A percentile compares a stretch with the other conserved stretches of the same genome.
These are phyloP conservation scores for Polyrhizophydium stewartii DNA, from an alignment of 371 early-diverging fungal genomes.

Conservation along the genomic window DNA sequence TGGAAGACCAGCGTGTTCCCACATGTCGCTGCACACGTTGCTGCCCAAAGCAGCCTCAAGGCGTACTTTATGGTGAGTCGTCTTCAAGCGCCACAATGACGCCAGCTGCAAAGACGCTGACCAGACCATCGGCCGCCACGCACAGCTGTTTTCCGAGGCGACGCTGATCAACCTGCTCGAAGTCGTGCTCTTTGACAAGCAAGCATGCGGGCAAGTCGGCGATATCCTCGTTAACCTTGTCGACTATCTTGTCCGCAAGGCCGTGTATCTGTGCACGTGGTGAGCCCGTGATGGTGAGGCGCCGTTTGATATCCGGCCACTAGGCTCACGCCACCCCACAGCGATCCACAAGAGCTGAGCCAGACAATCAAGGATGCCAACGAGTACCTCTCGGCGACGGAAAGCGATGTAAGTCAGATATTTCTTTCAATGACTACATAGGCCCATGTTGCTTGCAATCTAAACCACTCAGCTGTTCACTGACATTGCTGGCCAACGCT, in stretches of 20 bases:
- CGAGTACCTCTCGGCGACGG: background rate
- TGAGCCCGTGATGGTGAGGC: conserved; percentile 2
- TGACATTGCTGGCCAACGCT: background rate
- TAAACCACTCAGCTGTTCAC: background rate
- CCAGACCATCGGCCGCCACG: background rate
- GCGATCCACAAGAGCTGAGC: too few species aligned
- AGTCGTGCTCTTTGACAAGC: conserved; percentile 29
- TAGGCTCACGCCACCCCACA: background rate
- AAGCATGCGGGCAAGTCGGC: conserved; percentile 16
- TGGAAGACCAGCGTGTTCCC: conserved; percentile 42
- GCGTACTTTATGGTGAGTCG: conserved; percentile 33
- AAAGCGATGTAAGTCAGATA: background rate
- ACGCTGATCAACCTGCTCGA: conserved; percentile 45
- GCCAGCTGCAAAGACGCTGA: too few species aligned
- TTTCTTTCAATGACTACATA: too few species aligned
- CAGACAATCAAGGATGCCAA: background rate
- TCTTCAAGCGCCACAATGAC: too few species aligned
- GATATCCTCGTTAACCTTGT: conserved; percentile 35
- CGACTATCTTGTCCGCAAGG: conserved; percentile 32
- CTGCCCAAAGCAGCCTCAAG: conserved; percentile 14
- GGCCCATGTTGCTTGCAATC: too few species aligned
- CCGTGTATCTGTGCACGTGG: conserved; percentile 28
- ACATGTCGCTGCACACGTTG: conserved; percentile 8
- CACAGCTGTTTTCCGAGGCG: conserved; percentile 42
- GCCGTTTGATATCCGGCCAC: background rate